phyloP scores from a whole-genome alignment of 306 rosid genomes.

The Cucurbita ficifolia region DNA sequence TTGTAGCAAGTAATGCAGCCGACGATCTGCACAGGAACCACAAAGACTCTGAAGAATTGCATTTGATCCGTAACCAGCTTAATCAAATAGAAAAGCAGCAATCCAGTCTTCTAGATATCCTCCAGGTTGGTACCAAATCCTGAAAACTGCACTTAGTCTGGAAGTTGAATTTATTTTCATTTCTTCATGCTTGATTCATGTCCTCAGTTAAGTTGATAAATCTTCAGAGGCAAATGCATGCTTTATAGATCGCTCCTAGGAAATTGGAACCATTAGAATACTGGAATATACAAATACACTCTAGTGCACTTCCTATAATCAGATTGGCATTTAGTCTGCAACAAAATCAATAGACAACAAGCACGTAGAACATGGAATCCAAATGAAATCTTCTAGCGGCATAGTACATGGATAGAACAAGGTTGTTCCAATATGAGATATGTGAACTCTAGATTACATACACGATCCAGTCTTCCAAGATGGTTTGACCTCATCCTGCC shows the following conservation, averaged over 20 bases:
- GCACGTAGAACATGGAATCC: neutral
- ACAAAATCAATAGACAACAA: neutral
- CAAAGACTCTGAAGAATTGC: conserved; percentile 56
- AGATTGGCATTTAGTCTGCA: too few species aligned
- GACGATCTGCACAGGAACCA: conserved; percentile 34
- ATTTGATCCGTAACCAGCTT: conserved; percentile 67
- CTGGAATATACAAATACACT: neutral
- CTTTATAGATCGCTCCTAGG: neutral
- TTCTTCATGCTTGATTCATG: neutral
- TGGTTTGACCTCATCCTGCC: neutral
- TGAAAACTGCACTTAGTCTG: neutral
- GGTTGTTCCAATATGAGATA: neutral
- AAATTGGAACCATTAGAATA: neutral
- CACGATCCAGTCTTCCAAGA: neutral
- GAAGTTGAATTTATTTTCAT: neutral
- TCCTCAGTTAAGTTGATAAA: neutral
- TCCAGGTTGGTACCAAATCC: conserved; percentile 54
- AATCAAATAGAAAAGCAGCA: conserved; percentile 91
- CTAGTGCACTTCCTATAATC: too few species aligned
- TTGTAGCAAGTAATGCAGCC: conserved; percentile 22
- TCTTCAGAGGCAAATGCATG: neutral
- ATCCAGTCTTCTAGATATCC: conserved; percentile 64
- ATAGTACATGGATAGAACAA: neutral
- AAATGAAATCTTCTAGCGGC: neutral
- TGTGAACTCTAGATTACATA: neutral